Evolutionary conservation across 768 basidiomycete genomes (phyloP), one percentile per base, ranked within the genome.

Genomic region (Boletus subcaerulescens): DNA sequence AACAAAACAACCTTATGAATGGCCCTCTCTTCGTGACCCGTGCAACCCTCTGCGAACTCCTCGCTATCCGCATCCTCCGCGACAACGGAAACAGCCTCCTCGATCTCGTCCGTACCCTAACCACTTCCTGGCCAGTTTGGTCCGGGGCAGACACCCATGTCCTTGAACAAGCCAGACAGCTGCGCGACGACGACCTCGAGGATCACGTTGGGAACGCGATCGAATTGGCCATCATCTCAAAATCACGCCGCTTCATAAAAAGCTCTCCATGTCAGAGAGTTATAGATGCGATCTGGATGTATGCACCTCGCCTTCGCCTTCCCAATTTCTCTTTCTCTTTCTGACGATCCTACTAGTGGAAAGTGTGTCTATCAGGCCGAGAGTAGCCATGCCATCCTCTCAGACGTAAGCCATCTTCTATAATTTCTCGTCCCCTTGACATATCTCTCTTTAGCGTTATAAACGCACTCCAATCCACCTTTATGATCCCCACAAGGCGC

Each of bases 401-500:
- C 93, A 18, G 94, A 97, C 69, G 93, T 91, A 66, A 55, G 81
- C 5, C 35, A n/a, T 45, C 24, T 33, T 18, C 31, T 12, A 12
- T 40, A 22, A 39, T 18, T 24, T 17, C 38, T 18, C 45, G 17
- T 26, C 44, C 35, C 17, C 11, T 45, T 41, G 26, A 50, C 36
- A 49, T 8, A 57, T 22, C 31, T 18, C 9, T 52, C n/a, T 42
- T 18, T 58, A 95, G 93, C 94, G 91, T 26, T 98, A 98, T 72
- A 97, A 97, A 75, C 82, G 87, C 45, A 91, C 83, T 24, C 93
- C 95, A 12, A 81, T 97, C 33, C 91, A 94, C 68, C 89, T 96
- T 62, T 97, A 98, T 69, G 93, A 98, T 66, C 94, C 94, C 3
- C 88, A 93, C 65, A 91, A 86, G 67, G 94, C 94, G 0, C 92